Conservation (phyloP, 768 basidiomycete species). For the Lentinula aciculospora region DNA sequence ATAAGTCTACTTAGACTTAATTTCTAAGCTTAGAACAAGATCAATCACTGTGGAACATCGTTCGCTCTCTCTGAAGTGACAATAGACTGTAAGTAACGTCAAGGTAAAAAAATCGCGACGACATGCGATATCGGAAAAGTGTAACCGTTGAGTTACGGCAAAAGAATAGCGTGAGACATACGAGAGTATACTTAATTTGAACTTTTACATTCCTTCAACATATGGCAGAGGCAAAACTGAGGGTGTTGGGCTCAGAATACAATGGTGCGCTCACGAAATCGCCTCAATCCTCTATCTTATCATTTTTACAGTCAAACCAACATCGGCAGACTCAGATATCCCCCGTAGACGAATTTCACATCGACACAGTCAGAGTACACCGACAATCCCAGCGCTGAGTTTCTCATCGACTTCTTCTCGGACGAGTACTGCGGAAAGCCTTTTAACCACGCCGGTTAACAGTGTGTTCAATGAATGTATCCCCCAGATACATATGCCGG, state of each 20-base stretch:
- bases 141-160: no score
- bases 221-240: slow-evolving; percentile 2
- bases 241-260: neutral
- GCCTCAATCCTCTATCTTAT: neutral
- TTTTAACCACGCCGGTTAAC: neutral
- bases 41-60: no score
- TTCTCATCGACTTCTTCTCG: neutral
- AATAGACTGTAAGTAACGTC: no score
- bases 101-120: no score
- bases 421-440: neutral
- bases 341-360: slow-evolving; percentile 1
- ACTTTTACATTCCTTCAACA: neutral
- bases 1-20: no score
- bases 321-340: neutral
- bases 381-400: neutral
- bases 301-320: neutral
- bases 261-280: neutral
- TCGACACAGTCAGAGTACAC: neutral
- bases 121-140: no score
- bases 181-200: neutral
- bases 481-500: neutral
- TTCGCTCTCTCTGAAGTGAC: no score
- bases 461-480: neutral
- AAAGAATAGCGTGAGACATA: no score
- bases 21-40: no score